phyloP scores from a whole-genome alignment of 2,329 filamentous ascomycete genomes.

The Coniella vitis region DNA sequence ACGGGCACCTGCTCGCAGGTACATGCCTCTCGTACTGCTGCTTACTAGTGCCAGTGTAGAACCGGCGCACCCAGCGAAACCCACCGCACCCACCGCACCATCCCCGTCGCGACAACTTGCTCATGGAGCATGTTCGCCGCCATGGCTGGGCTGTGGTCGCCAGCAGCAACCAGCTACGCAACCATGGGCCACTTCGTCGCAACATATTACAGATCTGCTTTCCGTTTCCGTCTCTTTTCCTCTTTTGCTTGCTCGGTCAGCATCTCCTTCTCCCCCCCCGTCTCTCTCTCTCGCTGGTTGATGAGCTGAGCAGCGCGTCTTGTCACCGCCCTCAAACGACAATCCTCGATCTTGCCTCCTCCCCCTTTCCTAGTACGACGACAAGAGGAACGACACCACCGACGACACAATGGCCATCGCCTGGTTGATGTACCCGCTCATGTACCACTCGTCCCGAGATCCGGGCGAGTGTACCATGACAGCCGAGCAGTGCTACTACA shows the following conservation, averaged over 20 bases:
- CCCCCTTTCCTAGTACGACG: too few species aligned
- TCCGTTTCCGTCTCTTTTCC: neutral
- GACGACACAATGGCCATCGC: conserved; percentile 2
- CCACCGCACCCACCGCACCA: too few species aligned
- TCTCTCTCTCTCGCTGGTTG: neutral
- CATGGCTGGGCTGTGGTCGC: too few species aligned
- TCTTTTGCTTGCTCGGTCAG: neutral
- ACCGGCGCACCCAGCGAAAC: neutral
- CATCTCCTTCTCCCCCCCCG: neutral
- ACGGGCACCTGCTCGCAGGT: too few species aligned
- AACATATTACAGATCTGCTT: neutral
- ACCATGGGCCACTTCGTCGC: too few species aligned
- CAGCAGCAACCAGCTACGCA: too few species aligned
- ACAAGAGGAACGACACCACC: neutral
- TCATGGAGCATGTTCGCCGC: too few species aligned
- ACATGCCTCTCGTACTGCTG: too few species aligned
- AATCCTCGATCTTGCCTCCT: too few species aligned
- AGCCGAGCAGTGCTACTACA: conserved; percentile 1
- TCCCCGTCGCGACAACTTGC: too few species aligned
- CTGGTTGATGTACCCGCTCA: conserved; percentile 5
- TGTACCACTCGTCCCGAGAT: conserved; percentile 1
- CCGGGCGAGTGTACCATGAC: conserved; percentile 5
- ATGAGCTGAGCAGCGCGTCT: neutral
- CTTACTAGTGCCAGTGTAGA: too few species aligned
- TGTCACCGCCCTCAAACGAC: neutral